A percentile compares a stretch with the other conserved stretches of the same genome.
Conservation (phyloP, 148 eudicot genomes). For the Fagopyrum tataricum region DNA sequence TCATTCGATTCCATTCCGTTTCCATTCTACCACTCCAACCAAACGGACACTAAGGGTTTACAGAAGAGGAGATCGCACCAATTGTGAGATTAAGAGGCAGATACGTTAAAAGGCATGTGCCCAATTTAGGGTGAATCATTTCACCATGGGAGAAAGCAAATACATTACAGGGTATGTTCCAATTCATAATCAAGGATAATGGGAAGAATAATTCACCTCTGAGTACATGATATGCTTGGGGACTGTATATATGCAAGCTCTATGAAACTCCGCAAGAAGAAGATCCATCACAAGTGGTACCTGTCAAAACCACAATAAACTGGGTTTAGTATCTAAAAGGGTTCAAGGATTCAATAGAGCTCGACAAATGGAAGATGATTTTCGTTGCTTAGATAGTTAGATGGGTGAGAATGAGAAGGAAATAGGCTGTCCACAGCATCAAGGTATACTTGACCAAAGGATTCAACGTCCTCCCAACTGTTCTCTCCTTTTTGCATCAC, state of each 20-base stretch:
- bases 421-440: not conserved
- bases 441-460: not conserved
- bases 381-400: not conserved
- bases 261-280: conserved; percentile 71
- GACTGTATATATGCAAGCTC: conserved; percentile 75
- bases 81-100: not conserved
- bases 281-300: conserved; percentile 72
- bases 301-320: conserved; percentile 26
- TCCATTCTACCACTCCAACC: too few relatives aligned
- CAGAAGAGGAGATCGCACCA: not conserved
- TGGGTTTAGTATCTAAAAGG: not conserved
- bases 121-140: not conserved
- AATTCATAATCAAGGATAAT: too few relatives aligned
- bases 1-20: too few relatives aligned
- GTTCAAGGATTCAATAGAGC: not conserved
- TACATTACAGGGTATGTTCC: not conserved
- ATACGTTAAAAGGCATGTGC: not conserved
- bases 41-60: too few relatives aligned
- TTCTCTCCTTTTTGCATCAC: not conserved
- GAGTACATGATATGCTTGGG: conserved; percentile 73
- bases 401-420: not conserved
- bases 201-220: conserved; percentile 34
- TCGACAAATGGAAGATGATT: not conserved
- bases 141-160: not conserved
- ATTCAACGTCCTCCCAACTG: not conserved